A percentile compares a stretch with the other conserved stretches of the same genome.
phyloP scores from a whole-genome alignment of 2,329 filamentous ascomycete species.

The Colletotrichum lentis region DNA sequence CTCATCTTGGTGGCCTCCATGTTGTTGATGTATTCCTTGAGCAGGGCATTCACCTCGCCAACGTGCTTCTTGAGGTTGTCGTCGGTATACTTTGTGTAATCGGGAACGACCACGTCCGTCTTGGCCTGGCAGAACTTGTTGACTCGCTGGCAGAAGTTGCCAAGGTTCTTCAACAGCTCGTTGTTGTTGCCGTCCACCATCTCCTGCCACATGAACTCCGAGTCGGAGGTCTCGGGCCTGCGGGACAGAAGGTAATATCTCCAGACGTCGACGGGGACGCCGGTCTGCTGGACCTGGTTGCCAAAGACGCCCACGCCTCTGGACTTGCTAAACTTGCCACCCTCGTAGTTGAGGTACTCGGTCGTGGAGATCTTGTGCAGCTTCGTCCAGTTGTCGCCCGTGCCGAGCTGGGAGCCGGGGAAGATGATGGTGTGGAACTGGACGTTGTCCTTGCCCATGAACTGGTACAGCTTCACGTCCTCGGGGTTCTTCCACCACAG shows the following conservation, averaged over 20 bases:
- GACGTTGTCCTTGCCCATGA: conserved; percentile 78
- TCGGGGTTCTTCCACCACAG: conserved; percentile 94
- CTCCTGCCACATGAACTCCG: conserved; percentile 87
- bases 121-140: conserved; percentile 81
- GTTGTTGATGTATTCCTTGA: conserved; percentile 72
- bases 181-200: conserved; percentile 90
- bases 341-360: conserved; percentile 86
- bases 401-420: conserved; percentile 85
- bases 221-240: conserved; percentile 84
- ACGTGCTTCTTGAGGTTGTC: conserved; percentile 63
- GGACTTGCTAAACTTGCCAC: conserved; percentile 92
- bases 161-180: conserved; percentile 79
- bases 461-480: conserved; percentile 88
- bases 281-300: conserved; percentile 86
- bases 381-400: conserved; percentile 86
- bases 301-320: conserved; percentile 91
- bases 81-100: conserved; percentile 64
- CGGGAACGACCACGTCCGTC: conserved; percentile 74
- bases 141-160: conserved; percentile 75
- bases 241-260: conserved; percentile 88
- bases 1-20: conserved; percentile 77
- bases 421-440: conserved; percentile 92
- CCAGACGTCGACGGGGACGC: conserved; percentile 88
- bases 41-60: conserved; percentile 69
- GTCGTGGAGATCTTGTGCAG: conserved; percentile 88